Percentiles rank a stretch among this genome's conserved stretches.
phyloP scores from a whole-genome alignment of 2,329 filamentous ascomycete genomes.

The Coniochaeta pulveracea region DNA sequence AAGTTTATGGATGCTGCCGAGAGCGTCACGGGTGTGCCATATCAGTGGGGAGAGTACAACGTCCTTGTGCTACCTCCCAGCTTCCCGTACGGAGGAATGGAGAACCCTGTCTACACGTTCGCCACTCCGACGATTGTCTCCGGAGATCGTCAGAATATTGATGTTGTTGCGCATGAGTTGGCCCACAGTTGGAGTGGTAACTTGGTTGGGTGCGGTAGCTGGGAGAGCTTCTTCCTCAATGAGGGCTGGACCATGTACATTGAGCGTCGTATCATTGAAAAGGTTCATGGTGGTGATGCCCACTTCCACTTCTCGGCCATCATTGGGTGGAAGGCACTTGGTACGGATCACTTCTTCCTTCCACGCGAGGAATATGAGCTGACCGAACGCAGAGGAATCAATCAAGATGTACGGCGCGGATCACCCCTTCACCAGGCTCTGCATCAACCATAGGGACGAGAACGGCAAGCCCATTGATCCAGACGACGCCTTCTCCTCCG shows the following conservation, averaged over 20 bases:
- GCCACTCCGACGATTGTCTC: conserved; percentile 73
- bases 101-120: conserved; percentile 91
- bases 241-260: conserved; percentile 92
- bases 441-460: conserved; percentile 67
- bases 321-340: conserved; percentile 85
- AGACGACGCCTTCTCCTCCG: conserved; percentile 85
- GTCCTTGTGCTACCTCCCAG: conserved; percentile 81
- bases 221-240: conserved; percentile 60
- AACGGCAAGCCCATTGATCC: conserved; percentile 52
- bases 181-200: conserved; percentile 82
- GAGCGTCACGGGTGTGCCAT: conserved; percentile 62
- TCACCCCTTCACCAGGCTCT: conserved; percentile 87
- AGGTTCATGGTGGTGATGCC: conserved; percentile 69
- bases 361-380: conserved; percentile 7
- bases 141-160: conserved; percentile 71
- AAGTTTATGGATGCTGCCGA: conserved; percentile 85
- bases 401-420: conserved; percentile 69
- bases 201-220: conserved; percentile 64
- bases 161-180: conserved; percentile 86
- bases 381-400: conserved; percentile 48
- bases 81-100: conserved; percentile 83
- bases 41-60: conserved; percentile 93
- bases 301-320: conserved; percentile 92
- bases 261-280: conserved; percentile 71
- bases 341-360: conserved; percentile 21